Conservation (phyloP, 164 flowering plant species). For the Santalum album region DNA sequence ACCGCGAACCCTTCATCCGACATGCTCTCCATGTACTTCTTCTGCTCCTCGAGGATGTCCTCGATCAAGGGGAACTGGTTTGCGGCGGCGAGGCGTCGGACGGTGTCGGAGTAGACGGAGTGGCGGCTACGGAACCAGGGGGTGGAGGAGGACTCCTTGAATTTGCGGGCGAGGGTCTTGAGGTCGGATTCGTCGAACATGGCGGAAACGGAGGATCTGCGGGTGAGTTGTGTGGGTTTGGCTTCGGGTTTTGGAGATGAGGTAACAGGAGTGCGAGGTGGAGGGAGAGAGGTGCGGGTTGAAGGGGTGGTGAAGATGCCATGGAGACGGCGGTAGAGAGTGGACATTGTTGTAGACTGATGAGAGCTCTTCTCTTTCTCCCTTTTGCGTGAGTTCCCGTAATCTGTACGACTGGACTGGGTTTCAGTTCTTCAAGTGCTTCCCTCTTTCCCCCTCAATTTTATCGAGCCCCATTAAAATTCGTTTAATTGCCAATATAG, state of each 20-base stretch:
- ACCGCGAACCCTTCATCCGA: slow-evolving; percentile 31
- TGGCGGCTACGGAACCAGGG: background rate
- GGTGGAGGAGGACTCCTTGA: background rate
- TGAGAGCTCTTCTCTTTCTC: too few species aligned
- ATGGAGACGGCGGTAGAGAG: background rate
- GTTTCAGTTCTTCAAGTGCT: too few species aligned
- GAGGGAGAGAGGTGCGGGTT: background rate
- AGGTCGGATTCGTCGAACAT: background rate
- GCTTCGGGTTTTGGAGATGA: background rate
- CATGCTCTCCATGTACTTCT: slow-evolving; percentile 22
- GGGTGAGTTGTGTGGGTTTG: background rate
- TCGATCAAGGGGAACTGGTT: slow-evolving; percentile 18
- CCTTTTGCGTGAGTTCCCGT: too few species aligned
- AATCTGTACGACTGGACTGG: too few species aligned
- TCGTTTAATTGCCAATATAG: too few species aligned
- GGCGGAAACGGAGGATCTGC: background rate
- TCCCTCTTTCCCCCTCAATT: too few species aligned
- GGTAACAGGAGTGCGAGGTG: background rate
- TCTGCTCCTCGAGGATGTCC: slow-evolving; percentile 39
- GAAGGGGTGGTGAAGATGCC: background rate
- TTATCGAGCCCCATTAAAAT: too few species aligned
- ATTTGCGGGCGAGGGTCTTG: background rate
- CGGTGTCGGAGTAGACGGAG: background rate
- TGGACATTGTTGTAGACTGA: background rate
- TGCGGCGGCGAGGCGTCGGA: slow-evolving; percentile 33